Base-by-base conservation (phyloP, 768 basidiomycete genomes). In the Calocybe gangraenosa region DNA sequence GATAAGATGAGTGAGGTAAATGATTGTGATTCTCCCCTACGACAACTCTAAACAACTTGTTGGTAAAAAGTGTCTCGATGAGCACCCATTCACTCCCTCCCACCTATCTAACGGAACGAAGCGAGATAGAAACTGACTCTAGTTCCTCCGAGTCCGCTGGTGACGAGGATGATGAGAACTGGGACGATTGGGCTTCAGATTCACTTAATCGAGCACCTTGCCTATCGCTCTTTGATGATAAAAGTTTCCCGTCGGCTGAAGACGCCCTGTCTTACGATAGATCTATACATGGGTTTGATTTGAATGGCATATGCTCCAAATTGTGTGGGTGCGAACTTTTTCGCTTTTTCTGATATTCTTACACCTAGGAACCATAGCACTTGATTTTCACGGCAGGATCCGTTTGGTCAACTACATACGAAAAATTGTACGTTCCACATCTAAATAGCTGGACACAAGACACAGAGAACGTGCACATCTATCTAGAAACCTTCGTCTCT, bases 391-490 rank as follows among this genome's bases (percentile, higher is more conserved):
- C 63, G 77, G 79, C 44, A 75, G 87, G 15, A 83, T 92, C 54
- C 79, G 88, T 38, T 65, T 96, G 40, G 81, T 96, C 65, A 96
- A 96, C 62, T 88, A 77, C 64, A 91, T 95, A 58, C 71, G 93
- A 46, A 85, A 79, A 65, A 76, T 80, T 64, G 91, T 89, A 48
- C 21, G 56, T 45, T 37, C 41, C 17, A 13, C 46, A n/a, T 20
- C 15, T 17, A 15, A 7, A 14, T 21, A 37, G 44, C 10, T 11
- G 14, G 40, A 22, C 49, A 9, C 14, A 36, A 50, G 40, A 43
- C 52, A 21, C 47, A 2, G 48, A 44, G 25, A 25, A 28, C n/a
- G n/a, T n/a, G n/a, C n/a, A n/a, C n/a, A 31, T 31, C 30, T 35
- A 35, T 46, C 3, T 60, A 90, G 87, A 82, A 77, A 64, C 66